Percentiles rank a stretch among this genome's conserved stretches.
Evolutionary conservation across 2,329 filamentous ascomycete species (phyloP).

Genomic region (Huntiella decipiens): DNA sequence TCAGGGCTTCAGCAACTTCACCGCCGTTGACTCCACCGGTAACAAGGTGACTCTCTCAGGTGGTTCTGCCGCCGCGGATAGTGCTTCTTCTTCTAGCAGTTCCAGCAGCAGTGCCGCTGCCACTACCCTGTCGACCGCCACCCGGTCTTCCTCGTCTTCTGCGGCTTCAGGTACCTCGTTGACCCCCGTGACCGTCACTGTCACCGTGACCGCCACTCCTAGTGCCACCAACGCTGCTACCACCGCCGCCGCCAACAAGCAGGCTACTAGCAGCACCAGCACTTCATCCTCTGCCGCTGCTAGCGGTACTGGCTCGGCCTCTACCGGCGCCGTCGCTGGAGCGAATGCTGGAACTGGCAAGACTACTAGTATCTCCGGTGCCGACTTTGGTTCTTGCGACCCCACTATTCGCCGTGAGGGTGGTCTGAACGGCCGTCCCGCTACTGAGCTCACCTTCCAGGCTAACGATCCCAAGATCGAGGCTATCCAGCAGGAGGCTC

Average conservation of each 20-base stretch:
- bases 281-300: conserved; percentile 9
- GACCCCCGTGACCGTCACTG: conserved; percentile 10
- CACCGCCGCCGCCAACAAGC: conserved; percentile 9
- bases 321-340: conserved; percentile 16
- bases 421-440: conserved; percentile 35
- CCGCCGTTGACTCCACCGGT: conserved; percentile 20
- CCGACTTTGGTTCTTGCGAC: conserved; percentile 34
- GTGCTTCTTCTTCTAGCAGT: conserved; percentile 7
- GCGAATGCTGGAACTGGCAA: conserved; percentile 11
- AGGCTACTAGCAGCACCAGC: not conserved
- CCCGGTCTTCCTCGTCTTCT: conserved; percentile 8
- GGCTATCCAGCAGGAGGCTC: conserved; percentile 41
- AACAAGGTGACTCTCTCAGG: conserved; percentile 17
- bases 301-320: conserved; percentile 8
- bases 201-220: conserved; percentile 12
- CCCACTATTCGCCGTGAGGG: conserved; percentile 41
- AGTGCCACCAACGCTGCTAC: conserved; percentile 6
- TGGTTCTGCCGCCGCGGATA: conserved; percentile 13
- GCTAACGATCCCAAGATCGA: conserved; percentile 42
- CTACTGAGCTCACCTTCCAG: conserved; percentile 48
- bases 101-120: conserved; percentile 6
- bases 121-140: conserved; percentile 11
- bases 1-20: conserved; percentile 45
- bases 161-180: not conserved
- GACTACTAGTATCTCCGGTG: conserved; percentile 18